These are phyloP conservation scores for Aspergillus hancockii DNA, from an alignment of 495 filamentous ascomycete species.

Conservation along the genomic window DNA sequence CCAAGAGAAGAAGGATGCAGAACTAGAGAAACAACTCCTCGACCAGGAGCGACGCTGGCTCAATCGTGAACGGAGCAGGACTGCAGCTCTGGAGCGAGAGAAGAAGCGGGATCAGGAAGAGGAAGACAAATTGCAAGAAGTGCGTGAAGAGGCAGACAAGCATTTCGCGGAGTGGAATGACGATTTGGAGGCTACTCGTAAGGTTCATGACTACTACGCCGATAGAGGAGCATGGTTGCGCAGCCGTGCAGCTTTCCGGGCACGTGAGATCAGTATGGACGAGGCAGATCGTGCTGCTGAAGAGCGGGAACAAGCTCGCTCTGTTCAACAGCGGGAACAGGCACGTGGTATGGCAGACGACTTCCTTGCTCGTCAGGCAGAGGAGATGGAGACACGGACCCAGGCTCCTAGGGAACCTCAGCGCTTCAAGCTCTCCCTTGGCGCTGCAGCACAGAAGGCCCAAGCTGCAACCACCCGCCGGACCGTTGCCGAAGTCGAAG, in stretches of 20 bases:
- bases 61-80: constrained; percentile 80
- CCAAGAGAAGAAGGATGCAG: constrained; percentile 66
- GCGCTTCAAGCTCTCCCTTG: constrained; percentile 91
- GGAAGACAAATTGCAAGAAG: constrained; percentile 50
- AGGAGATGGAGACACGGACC: constrained; percentile 67
- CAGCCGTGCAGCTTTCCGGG: constrained; percentile 71
- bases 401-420: constrained; percentile 70
- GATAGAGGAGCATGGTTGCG: constrained; percentile 84
- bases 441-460: constrained; percentile 80
- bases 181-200: constrained; percentile 72
- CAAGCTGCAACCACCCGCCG: constrained; percentile 72
- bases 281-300: constrained; percentile 80
- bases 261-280: constrained; percentile 72
- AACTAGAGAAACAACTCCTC: constrained; percentile 77
- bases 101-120: constrained; percentile 76
- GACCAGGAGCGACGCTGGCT: constrained; percentile 89
- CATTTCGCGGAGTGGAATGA: constrained; percentile 84
- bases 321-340: constrained; percentile 72
- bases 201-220: constrained; percentile 78
- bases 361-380: constrained; percentile 86
- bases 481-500: constrained; percentile 91
- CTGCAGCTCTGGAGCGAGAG: constrained; percentile 81
- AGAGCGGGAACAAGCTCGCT: constrained; percentile 67
- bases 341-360: constrained; percentile 86
- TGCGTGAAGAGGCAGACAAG: constrained; percentile 72